Evolutionary conservation across 192 early-diverging fungal genomes (phyloP).

Genomic region (Obelidium mucronatum): DNA sequence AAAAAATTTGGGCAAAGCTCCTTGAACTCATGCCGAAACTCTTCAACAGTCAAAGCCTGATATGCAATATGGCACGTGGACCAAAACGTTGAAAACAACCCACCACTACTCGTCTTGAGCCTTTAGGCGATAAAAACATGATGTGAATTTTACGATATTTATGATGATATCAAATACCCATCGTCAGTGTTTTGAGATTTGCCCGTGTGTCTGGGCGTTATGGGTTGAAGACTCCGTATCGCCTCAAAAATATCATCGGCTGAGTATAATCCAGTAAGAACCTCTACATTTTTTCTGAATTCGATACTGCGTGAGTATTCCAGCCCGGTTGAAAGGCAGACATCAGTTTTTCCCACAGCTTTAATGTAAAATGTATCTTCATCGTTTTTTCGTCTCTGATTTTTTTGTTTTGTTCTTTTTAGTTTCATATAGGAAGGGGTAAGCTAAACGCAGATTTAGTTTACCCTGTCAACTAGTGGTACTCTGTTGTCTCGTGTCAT

Average conservation of each 20-base stretch:
- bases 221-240: slow-evolving; percentile 14
- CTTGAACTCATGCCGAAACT: slow-evolving; percentile 38
- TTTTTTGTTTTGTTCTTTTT: not conserved
- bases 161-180: no score
- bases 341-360: slow-evolving; percentile 1
- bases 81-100: slow-evolving; percentile 36
- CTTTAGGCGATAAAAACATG: no score
- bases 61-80: slow-evolving; percentile 18
- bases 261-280: slow-evolving; percentile 44
- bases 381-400: slow-evolving; percentile 36
- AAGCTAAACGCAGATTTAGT: not conserved
- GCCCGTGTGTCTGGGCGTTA: no score
- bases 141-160: no score
- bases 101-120: no score
- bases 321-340: not conserved
- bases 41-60: slow-evolving; percentile 29
- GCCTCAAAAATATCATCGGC: slow-evolving; percentile 49
- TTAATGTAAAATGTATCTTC: slow-evolving; percentile 25
- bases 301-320: slow-evolving; percentile 3
- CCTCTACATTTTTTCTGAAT: slow-evolving; percentile 20
- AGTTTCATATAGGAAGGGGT: not conserved
- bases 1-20: slow-evolving; percentile 30
- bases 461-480: slow-evolving; percentile 36
- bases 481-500: slow-evolving; percentile 19
- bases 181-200: no score